Evolutionary conservation across 176 grass and related monocot species (phyloP).

Genomic region (Raddia guianensis): DNA sequence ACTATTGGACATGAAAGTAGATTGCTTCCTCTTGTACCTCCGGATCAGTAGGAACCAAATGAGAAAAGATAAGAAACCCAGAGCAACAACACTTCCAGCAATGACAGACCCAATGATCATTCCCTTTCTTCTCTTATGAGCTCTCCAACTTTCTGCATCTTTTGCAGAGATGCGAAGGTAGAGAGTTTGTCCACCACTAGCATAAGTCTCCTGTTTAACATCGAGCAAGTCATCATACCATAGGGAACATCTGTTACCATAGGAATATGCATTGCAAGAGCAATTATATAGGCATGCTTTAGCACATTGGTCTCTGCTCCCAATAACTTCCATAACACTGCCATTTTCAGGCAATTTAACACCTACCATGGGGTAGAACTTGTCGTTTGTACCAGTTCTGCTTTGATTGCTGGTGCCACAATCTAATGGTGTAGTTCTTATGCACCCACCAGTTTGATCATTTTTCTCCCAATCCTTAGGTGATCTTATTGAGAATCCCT

Average conservation of each 20-base stretch:
- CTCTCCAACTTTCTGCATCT: conserved; percentile 29
- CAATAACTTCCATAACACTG: neutral
- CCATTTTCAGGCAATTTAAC: conserved; percentile 37
- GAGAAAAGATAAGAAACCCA: conserved; percentile 23
- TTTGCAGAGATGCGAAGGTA: conserved; percentile 44
- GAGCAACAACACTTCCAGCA: neutral
- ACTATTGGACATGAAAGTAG: neutral
- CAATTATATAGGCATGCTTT: conserved; percentile 45
- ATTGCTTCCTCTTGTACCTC: conserved; percentile 2
- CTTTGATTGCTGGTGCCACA: conserved; percentile 21
- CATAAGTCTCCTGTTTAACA: conserved; percentile 36
- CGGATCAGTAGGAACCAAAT: neutral
- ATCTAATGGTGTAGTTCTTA: conserved; percentile 45
- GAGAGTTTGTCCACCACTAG: neutral
- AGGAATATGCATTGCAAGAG: conserved; percentile 59
- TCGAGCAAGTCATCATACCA: conserved; percentile 56
- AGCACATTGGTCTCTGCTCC: conserved; percentile 26
- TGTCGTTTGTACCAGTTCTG: neutral
- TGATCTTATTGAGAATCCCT: conserved; percentile 47
- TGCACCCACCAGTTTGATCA: conserved; percentile 50
- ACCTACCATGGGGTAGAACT: conserved; percentile 43
- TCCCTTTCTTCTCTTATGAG: neutral
- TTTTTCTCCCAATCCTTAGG: conserved; percentile 42
- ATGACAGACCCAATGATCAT: conserved; percentile 6
- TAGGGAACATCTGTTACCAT: conserved; percentile 17